These are phyloP conservation scores for Pleurotus sapidus DNA, from an alignment of 768 basidiomycete genomes.

Conservation along the genomic window DNA sequence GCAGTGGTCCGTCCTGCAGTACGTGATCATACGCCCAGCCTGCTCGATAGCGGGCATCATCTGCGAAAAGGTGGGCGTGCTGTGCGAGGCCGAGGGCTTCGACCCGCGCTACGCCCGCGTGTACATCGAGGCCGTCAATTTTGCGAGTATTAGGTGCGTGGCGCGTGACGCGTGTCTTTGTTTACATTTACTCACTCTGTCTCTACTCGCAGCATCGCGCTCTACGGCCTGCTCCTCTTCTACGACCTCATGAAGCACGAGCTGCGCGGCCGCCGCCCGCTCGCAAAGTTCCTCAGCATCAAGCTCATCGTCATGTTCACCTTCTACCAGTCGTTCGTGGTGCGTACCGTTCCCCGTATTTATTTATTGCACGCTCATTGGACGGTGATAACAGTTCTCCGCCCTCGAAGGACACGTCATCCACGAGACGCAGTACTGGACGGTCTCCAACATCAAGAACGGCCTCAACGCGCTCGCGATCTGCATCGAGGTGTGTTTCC, in stretches of 20 bases:
- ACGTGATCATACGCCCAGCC: too few relatives aligned
- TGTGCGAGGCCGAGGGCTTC: too few relatives aligned
- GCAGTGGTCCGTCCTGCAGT: too few relatives aligned
- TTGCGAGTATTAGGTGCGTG: too few relatives aligned
- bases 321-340: slow-evolving; percentile 81
- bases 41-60: too few relatives aligned
- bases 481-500: too few relatives aligned
- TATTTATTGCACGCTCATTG: not conserved
- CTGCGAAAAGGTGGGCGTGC: too few relatives aligned
- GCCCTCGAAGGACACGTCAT: slow-evolving; percentile 70
- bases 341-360: slow-evolving; percentile 36
- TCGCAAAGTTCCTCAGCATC: slow-evolving; percentile 84
- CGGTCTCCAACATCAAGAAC: too few relatives aligned
- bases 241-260: slow-evolving; percentile 82
- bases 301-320: slow-evolving; percentile 88
- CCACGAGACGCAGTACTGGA: slow-evolving; percentile 70
- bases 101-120: too few relatives aligned
- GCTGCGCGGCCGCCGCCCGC: slow-evolving; percentile 66
- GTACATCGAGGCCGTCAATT: too few relatives aligned
- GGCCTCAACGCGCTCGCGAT: too few relatives aligned
- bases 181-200: not conserved
- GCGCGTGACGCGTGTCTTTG: slow-evolving; percentile 60
- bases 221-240: slow-evolving; percentile 83
- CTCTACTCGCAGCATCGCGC: slow-evolving; percentile 66
- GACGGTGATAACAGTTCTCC: slow-evolving; percentile 47